Evolutionary conservation across 2,329 filamentous ascomycete genomes (phyloP).

Genomic region (Paecilomyces niveus): DNA sequence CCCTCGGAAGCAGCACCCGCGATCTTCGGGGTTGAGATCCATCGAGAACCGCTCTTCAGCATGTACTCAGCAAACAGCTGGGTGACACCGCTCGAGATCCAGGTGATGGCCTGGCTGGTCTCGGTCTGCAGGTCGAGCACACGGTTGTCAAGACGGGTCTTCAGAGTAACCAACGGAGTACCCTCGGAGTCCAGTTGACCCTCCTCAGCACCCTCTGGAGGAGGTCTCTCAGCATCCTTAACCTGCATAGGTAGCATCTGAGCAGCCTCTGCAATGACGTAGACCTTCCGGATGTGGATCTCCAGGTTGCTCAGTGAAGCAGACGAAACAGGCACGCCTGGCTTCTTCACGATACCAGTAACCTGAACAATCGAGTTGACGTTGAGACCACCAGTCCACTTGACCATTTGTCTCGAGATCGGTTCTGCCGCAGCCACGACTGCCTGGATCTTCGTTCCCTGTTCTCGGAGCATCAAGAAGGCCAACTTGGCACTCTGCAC

Average conservation of each 20-base stretch:
- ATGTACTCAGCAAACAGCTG: conserved; percentile 75
- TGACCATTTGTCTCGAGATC: conserved; percentile 84
- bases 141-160: conserved; percentile 82
- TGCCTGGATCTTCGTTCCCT: conserved; percentile 74
- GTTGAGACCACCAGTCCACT: conserved; percentile 70
- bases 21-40: conserved; percentile 84
- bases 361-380: conserved; percentile 76
- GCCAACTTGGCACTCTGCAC: conserved; percentile 86
- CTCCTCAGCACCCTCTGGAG: conserved; percentile 36
- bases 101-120: conserved; percentile 82
- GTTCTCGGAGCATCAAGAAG: conserved; percentile 77
- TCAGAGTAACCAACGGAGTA: conserved; percentile 67
- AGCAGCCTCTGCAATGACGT: conserved; percentile 61
- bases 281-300: conserved; percentile 82
- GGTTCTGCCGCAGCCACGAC: conserved; percentile 59
- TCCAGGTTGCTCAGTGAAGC: conserved; percentile 73
- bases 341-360: conserved; percentile 73
- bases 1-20: conserved; percentile 89
- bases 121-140: conserved; percentile 88
- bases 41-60: conserved; percentile 63
- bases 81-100: conserved; percentile 58
- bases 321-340: conserved; percentile 81
- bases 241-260: conserved; percentile 55
- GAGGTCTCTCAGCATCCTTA: conserved; percentile 45
- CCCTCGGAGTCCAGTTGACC: conserved; percentile 46